Evolutionary conservation across 2,329 filamentous ascomycete genomes (phyloP).

Genomic region (Leptographium radiaticola): DNA sequence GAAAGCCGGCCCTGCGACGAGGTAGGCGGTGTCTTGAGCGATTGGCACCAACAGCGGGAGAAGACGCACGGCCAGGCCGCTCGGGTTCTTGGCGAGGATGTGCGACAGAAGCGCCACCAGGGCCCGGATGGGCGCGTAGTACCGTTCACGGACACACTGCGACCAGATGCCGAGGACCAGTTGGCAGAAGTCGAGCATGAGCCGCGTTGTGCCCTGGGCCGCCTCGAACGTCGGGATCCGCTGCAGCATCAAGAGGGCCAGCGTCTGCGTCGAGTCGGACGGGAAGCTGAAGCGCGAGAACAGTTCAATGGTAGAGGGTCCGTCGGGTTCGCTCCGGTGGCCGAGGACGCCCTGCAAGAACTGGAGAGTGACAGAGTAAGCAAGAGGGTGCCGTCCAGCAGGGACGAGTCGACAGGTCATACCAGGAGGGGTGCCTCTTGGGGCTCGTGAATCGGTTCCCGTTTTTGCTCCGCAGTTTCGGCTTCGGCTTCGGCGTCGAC

Average conservation of each 20-base stretch:
- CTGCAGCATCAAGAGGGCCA: conserved; percentile 56
- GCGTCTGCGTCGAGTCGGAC: conserved; percentile 48
- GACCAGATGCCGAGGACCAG: conserved; percentile 56
- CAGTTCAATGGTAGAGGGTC: conserved; percentile 53
- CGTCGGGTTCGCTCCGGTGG: conserved; percentile 40
- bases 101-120: conserved; percentile 52
- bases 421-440: conserved; percentile 30
- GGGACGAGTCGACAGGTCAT: conserved; percentile 10
- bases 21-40: conserved; percentile 45
- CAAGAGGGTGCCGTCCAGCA: neutral
- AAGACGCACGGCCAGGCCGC: conserved; percentile 44
- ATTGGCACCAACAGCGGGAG: conserved; percentile 42
- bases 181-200: conserved; percentile 52
- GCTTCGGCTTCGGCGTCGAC: neutral
- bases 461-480: no score
- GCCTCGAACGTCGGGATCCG: conserved; percentile 46
- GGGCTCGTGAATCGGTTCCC: neutral
- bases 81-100: conserved; percentile 48
- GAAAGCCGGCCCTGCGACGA: conserved; percentile 45
- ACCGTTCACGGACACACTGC: conserved; percentile 49
- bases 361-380: conserved; percentile 21
- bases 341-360: conserved; percentile 52
- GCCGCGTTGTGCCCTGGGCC: conserved; percentile 32
- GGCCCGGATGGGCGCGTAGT: conserved; percentile 50
- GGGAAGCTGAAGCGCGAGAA: conserved; percentile 53